Base-by-base conservation (phyloP, 2,329 filamentous ascomycete genomes). In the Paramyrothecium sp. region DNA sequence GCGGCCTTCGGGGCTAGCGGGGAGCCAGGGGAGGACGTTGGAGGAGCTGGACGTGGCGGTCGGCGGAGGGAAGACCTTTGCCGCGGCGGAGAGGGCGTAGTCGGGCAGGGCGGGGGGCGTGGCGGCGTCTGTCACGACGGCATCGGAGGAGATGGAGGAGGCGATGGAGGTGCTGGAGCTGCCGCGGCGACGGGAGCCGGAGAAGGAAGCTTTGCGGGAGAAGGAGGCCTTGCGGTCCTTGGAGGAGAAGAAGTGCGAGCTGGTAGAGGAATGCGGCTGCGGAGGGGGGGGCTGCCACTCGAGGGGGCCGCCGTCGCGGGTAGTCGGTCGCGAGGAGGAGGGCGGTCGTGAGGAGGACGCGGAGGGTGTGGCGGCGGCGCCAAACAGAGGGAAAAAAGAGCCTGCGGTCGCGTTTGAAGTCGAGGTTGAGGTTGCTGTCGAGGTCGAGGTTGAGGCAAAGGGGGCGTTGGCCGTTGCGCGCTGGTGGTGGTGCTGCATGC, bases 71-170 rank as follows among this genome's bases (percentile, higher is more conserved):
- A 66, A 59, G 54, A 79, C 69, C 63, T 79, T 81, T 38, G 79
- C 78, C 3, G 78, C 75, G 49, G 77, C 76, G n/a, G 78, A 69
- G 56, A 82, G 77, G 4, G 79, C 79, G 69, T 81, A 81, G 54
- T 83, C 79, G 50, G 81, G 81, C 19, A 85, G 73, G 7, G 81
- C 79, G n/a, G 81, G 81, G 34, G 81, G 82, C 49, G 73, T 74
- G 21, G 77, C 63, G 53, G 74, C 77, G 69, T 82, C 79, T 54
- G 76, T 80, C 51, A 77, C 68, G 60, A 76, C 67, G 61, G 71
- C 68, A 64, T 70, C 70, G 23, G 69, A 63, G 3, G 64, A 62
- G 60, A 70, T 72, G 59, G 77, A 73, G 57, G 73, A 76, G 41
- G 67, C 57, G 53, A 68, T 65, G 59, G 66, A 57, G 63, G 64